phyloP scores from a whole-genome alignment of 116 monocot genomes.

The Zostera marina region DNA sequence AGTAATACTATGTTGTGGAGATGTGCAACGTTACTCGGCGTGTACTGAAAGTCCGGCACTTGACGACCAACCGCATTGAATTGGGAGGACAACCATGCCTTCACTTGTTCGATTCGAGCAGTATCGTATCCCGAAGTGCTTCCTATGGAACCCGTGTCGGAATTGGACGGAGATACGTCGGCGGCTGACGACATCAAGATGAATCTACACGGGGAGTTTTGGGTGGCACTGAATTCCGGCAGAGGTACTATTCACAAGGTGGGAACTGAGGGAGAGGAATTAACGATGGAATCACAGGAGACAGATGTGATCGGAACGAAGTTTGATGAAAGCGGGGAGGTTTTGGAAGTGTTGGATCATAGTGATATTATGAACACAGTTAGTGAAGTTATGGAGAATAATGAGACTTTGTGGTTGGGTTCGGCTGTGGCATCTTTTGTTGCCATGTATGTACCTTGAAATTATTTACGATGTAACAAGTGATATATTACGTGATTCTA shows the following conservation, averaged over 20 bases:
- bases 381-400: constrained; percentile 21
- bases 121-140: constrained; percentile 20
- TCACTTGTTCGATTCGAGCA: constrained; percentile 44
- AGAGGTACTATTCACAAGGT: constrained; percentile 7
- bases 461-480: too few relatives aligned
- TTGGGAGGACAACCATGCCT: constrained; percentile 56
- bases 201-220: constrained; percentile 50
- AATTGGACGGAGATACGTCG: constrained; percentile 8
- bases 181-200: constrained; percentile 53
- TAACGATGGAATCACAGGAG: not conserved
- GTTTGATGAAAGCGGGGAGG: constrained; percentile 1
- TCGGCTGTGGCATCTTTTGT: constrained; percentile 14
- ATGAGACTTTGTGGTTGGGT: constrained; percentile 21
- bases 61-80: constrained; percentile 42
- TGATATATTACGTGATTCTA: too few relatives aligned
- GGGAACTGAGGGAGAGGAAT: not conserved
- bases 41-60: constrained; percentile 69
- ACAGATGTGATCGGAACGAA: constrained; percentile 2
- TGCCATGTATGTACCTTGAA: too few relatives aligned
- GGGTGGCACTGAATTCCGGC: constrained; percentile 45
- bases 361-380: not conserved
- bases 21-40: constrained; percentile 48
- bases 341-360: constrained; percentile 10
- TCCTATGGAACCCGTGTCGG: constrained; percentile 9
- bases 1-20: constrained; percentile 58